Percentiles rank a stretch among this genome's conserved stretches.
Conservation (phyloP, 1,284 basidiomycete genomes). For the Vanrija humicola region DNA sequence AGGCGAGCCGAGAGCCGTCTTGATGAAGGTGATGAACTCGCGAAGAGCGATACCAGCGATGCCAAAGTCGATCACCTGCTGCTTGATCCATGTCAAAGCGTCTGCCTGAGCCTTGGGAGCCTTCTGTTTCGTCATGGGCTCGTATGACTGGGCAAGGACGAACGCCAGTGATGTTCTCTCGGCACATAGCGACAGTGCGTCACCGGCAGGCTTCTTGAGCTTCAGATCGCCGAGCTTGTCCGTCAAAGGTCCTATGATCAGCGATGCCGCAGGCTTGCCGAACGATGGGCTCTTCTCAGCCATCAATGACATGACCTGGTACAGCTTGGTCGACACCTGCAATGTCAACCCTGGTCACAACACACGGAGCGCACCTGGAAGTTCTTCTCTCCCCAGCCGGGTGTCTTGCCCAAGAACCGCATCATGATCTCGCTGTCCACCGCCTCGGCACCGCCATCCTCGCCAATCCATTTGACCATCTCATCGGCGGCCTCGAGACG, state of each 20-base stretch:
- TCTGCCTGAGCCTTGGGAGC: slow-evolving; percentile 97
- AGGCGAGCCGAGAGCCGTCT: slow-evolving; percentile 81
- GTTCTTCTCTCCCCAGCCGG: slow-evolving; percentile 96
- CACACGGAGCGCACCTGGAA: slow-evolving; percentile 67
- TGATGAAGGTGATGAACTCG: slow-evolving; percentile 84
- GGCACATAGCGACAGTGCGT: slow-evolving; percentile 73
- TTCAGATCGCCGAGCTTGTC: slow-evolving; percentile 98
- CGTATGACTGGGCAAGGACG: slow-evolving; percentile 87
- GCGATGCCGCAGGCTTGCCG: slow-evolving; percentile 75
- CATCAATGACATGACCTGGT: slow-evolving; percentile 67
- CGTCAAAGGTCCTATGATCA: slow-evolving; percentile 77
- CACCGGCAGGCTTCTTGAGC: slow-evolving; percentile 94
- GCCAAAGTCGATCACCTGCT: slow-evolving; percentile 87
- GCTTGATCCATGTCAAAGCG: slow-evolving; percentile 83
- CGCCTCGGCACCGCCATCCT: slow-evolving; percentile 56
- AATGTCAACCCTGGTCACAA: neutral
- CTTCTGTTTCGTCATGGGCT: slow-evolving; percentile 86
- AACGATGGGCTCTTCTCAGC: slow-evolving; percentile 79
- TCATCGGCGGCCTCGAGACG: slow-evolving; percentile 82
- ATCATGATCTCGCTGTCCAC: slow-evolving; percentile 87
- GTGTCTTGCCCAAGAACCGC: slow-evolving; percentile 83
- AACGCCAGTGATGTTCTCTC: slow-evolving; percentile 95
- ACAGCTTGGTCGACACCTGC: slow-evolving; percentile 84
- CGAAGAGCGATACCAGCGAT: slow-evolving; percentile 79
- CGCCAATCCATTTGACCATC: slow-evolving; percentile 76